phyloP scores from a whole-genome alignment of 1,284 basidiomycete genomes.

The Apiotrichum veenhuisii region DNA sequence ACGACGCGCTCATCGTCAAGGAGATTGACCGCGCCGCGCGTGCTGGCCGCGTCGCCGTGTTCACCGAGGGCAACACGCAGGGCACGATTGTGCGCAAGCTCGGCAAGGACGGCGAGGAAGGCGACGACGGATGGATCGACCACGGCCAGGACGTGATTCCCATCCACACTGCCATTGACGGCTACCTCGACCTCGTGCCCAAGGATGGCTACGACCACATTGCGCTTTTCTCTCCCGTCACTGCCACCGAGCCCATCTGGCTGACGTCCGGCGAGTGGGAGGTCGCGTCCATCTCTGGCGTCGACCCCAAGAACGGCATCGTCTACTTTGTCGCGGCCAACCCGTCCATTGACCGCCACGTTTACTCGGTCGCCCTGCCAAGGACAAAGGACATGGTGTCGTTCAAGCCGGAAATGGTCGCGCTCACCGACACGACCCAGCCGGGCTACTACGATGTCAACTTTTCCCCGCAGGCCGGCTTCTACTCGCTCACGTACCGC shows the following conservation, averaged over 20 bases:
- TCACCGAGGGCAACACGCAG: constrained; percentile 53
- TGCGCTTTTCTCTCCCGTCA: constrained; percentile 76
- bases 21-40: constrained; percentile 81
- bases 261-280: constrained; percentile 88
- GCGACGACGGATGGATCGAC: constrained; percentile 91
- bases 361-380: constrained; percentile 74
- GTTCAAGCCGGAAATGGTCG: constrained; percentile 40
- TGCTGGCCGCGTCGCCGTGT: constrained; percentile 70
- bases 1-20: constrained; percentile 71
- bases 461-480: constrained; percentile 80
- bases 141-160: constrained; percentile 50
- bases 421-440: constrained; percentile 64
- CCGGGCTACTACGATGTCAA: constrained; percentile 63
- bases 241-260: constrained; percentile 66
- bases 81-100: constrained; percentile 68
- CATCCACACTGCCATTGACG: constrained; percentile 50
- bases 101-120: constrained; percentile 75
- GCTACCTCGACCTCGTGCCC: constrained; percentile 85
- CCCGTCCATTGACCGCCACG: constrained; percentile 75
- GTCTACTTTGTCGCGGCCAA: constrained; percentile 86
- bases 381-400: constrained; percentile 18
- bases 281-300: constrained; percentile 69
- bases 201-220: constrained; percentile 83
- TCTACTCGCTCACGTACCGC: constrained; percentile 72
- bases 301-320: constrained; percentile 64